Evolutionary conservation across 768 basidiomycete species (phyloP).

Genomic region (Dendrothele bispora): DNA sequence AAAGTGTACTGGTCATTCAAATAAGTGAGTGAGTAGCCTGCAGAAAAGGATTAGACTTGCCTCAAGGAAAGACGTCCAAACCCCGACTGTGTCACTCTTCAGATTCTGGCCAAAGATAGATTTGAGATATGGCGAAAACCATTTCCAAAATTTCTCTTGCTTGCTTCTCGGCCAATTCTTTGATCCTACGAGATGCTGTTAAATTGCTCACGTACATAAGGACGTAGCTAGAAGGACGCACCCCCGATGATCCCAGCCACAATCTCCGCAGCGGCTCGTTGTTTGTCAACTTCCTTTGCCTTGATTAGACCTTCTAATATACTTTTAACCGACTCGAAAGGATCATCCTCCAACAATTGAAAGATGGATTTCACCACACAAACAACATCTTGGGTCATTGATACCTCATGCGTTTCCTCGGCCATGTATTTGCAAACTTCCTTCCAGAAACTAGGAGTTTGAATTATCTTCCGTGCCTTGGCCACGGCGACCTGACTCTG

Average conservation of each 20-base stretch:
- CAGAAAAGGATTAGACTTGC: conserved; percentile 33
- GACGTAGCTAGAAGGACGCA: conserved; percentile 16
- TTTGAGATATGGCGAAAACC: conserved; percentile 71
- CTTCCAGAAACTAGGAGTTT: conserved; percentile 62
- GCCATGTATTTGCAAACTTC: conserved; percentile 67
- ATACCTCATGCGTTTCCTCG: conserved; percentile 73
- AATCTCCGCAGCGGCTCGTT: conserved; percentile 84
- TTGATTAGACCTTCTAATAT: conserved; percentile 61
- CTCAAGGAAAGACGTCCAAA: conserved; percentile 81
- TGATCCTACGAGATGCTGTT: conserved; percentile 54
- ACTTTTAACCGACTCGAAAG: conserved; percentile 61
- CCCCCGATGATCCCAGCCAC: conserved; percentile 72
- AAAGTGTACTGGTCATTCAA: conserved; percentile 62
- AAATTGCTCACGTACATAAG: conserved; percentile 11
- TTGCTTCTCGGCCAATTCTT: conserved; percentile 85
- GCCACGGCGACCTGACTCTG: conserved; percentile 49
- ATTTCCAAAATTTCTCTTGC: conserved; percentile 72
- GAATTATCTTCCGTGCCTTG: conserved; percentile 47
- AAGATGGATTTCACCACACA: conserved; percentile 77
- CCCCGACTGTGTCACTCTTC: conserved; percentile 76
- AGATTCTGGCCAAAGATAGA: conserved; percentile 69
- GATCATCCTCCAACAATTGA: conserved; percentile 76
- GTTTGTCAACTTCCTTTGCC: conserved; percentile 82
- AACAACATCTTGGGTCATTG: conserved; percentile 66
- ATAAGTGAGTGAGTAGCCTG: conserved; percentile 1